phyloP scores from a whole-genome alignment of 2,329 filamentous ascomycete genomes.

The Parafenestella ontariensis region DNA sequence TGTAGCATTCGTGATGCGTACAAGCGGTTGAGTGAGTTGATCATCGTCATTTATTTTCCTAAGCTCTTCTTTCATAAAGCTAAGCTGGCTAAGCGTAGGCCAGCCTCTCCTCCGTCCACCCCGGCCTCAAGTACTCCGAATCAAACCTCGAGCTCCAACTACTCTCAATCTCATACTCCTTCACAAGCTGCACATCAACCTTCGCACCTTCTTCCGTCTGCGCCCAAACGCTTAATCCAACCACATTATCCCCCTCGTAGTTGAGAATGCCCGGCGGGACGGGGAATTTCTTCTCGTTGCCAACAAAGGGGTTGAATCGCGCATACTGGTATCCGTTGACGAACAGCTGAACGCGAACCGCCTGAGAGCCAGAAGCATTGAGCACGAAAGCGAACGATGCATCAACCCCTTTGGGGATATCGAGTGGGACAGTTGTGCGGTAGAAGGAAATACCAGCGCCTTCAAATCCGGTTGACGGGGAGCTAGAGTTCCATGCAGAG shows the following conservation, averaged over 20 bases:
- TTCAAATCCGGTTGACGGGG: constrained; percentile 52
- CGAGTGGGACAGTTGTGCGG: constrained; percentile 59
- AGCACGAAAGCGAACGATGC: constrained; percentile 65
- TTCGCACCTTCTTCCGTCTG: constrained; percentile 61
- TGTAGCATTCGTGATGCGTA: background rate
- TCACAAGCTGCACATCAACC: constrained; percentile 58
- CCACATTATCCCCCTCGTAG: constrained; percentile 65
- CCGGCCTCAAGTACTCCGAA: constrained; percentile 57
- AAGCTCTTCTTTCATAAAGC: background rate
- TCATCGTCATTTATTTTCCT: background rate
- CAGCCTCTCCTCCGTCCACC: constrained; percentile 53
- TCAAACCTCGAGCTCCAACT: constrained; percentile 62
- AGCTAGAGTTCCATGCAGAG: constrained; percentile 50
- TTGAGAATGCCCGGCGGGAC: constrained; percentile 66
- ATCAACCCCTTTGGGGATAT: constrained; percentile 61
- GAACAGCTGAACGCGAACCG: constrained; percentile 63
- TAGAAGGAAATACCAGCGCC: constrained; percentile 64
- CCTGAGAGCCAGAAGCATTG: constrained; percentile 52
- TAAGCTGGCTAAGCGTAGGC: constrained; percentile 32
- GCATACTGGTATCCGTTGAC: constrained; percentile 72
- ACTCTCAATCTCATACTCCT: constrained; percentile 63
- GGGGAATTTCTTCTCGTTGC: constrained; percentile 66
- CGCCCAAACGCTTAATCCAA: constrained; percentile 66
- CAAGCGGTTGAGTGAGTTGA: background rate
- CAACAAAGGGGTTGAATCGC: constrained; percentile 66